Evolutionary conservation across 495 filamentous ascomycete species (phyloP), one percentile per base, ranked within the genome.

Genomic region (Trichoderma erinaceum): DNA sequence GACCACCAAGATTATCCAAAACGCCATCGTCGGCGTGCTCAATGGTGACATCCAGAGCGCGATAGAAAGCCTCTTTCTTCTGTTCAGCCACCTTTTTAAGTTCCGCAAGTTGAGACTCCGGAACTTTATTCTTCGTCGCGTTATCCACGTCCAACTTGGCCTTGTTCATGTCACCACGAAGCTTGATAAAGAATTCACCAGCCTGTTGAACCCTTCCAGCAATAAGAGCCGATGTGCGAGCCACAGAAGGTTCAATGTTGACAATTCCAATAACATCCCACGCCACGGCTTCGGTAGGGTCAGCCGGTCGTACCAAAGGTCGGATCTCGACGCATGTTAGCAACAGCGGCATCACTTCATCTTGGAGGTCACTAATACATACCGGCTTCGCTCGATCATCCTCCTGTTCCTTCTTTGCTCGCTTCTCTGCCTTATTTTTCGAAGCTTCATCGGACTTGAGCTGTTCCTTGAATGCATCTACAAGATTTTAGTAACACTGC

Each of bases 1-100:
- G 78, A 65, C 70, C 70, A 38, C 77, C 79, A 66, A 83, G 69
- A 44, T 88, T 85, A 71, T 88, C 83, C 68, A 93, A 74, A 66
- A 92, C 86, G 32, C 83, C 80, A 27, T 81, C 81, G 72, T 92
- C 88, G 18, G 88, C 89, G 72, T 82, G 81, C 35, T 85, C 81
- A 66, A 89, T 67, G 21, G 87, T 83, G 63, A 87, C 78, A 63
- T 76, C 80, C 41, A 90, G 79, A n/a, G 87, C 87, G 38, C 79
- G 75, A 66, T 89, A 81, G 71, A 91, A 79, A 43, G 84, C 80
- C 64, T 83, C 82, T 27, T 87, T 84, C 68, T 88, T 85, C 64
- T 81, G 75, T n/a, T 82, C 78, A 41, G 87, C 86, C 5, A 78
- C 75, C 68, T 74, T 61, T 27, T 35, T 64, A 2, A 68, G 41